Conservation (phyloP, 371 early-diverging fungal species). For the Amoeboradix gromovi region DNA sequence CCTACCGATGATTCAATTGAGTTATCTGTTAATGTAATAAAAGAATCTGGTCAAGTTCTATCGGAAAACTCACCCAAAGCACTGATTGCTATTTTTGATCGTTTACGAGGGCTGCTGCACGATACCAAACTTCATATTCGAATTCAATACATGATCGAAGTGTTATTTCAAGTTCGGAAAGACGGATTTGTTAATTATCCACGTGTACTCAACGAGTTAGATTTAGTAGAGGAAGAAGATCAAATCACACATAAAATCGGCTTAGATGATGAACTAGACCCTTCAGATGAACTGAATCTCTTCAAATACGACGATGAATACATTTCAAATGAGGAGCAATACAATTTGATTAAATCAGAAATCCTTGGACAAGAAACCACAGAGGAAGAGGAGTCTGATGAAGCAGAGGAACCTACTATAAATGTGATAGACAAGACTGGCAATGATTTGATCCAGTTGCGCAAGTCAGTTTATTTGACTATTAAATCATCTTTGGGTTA, state of each 20-base stretch:
- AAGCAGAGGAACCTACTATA: slow-evolving; percentile 15
- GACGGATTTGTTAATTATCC: slow-evolving; percentile 53
- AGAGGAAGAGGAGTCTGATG: neutral
- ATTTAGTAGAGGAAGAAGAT: slow-evolving; percentile 79
- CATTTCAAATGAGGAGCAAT: slow-evolving; percentile 48
- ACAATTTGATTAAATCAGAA: slow-evolving; percentile 43
- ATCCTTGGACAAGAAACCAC: slow-evolving; percentile 14
- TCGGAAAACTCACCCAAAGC: slow-evolving; percentile 43
- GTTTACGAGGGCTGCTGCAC: slow-evolving; percentile 64
- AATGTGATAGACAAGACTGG: slow-evolving; percentile 66
- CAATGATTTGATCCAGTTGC: slow-evolving; percentile 51
- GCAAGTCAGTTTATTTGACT: slow-evolving; percentile 72
- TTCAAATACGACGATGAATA: slow-evolving; percentile 58
- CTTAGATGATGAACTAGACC: slow-evolving; percentile 51
- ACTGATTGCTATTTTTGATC: slow-evolving; percentile 62
- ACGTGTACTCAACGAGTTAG: slow-evolving; percentile 40
- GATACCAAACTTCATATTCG: slow-evolving; percentile 60
- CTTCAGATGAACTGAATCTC: slow-evolving; percentile 46
- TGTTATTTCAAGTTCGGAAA: slow-evolving; percentile 69
- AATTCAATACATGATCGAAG: slow-evolving; percentile 89
- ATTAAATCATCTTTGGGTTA: slow-evolving; percentile 80
- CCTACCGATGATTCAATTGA: slow-evolving; percentile 91
- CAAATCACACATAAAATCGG: slow-evolving; percentile 67
- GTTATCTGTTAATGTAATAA: slow-evolving; percentile 81
- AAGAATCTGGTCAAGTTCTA: slow-evolving; percentile 58